phyloP scores from a whole-genome alignment of 768 basidiomycete species.

The Suillus decipiens region DNA sequence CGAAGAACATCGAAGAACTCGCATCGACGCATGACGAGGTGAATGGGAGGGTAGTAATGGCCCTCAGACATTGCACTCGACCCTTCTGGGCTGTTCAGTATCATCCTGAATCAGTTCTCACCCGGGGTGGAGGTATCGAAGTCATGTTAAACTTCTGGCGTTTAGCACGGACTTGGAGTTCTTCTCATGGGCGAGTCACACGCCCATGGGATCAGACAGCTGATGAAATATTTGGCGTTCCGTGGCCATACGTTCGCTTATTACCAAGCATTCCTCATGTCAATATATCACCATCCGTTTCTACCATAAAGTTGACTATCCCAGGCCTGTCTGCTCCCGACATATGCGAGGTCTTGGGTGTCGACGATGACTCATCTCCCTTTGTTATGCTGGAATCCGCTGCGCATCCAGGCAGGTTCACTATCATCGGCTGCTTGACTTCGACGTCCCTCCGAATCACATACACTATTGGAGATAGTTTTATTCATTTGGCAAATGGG shows the following conservation, averaged over 20 bases:
- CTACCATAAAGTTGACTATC: slow-evolving; percentile 43
- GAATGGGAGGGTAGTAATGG: slow-evolving; percentile 76
- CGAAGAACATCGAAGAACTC: slow-evolving; percentile 58
- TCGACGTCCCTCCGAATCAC: slow-evolving; percentile 57
- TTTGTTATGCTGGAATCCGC: slow-evolving; percentile 80
- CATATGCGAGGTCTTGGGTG: slow-evolving; percentile 67
- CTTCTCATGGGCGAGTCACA: slow-evolving; percentile 36
- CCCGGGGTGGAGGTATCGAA: slow-evolving; percentile 64
- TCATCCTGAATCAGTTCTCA: slow-evolving; percentile 84
- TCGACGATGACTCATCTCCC: slow-evolving; percentile 53
- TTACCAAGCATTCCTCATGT: slow-evolving; percentile 22
- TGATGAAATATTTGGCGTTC: slow-evolving; percentile 42
- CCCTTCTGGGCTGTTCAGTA: slow-evolving; percentile 92
- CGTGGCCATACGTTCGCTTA: slow-evolving; percentile 57
- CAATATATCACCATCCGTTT: slow-evolving; percentile 15
- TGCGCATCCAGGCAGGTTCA: slow-evolving; percentile 70
- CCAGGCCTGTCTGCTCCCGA: slow-evolving; percentile 43
- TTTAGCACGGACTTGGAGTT: slow-evolving; percentile 61
- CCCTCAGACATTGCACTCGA: slow-evolving; percentile 55
- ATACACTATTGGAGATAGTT: slow-evolving; percentile 52
- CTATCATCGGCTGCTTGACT: slow-evolving; percentile 67
- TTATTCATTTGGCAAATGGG: slow-evolving; percentile 47
- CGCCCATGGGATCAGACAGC: slow-evolving; percentile 44
- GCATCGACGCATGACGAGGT: slow-evolving; percentile 67
- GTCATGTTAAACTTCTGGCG: slow-evolving; percentile 76